These are phyloP conservation scores for Geranium brycei DNA, from an alignment of 345 rosid species.

Conservation along the genomic window DNA sequence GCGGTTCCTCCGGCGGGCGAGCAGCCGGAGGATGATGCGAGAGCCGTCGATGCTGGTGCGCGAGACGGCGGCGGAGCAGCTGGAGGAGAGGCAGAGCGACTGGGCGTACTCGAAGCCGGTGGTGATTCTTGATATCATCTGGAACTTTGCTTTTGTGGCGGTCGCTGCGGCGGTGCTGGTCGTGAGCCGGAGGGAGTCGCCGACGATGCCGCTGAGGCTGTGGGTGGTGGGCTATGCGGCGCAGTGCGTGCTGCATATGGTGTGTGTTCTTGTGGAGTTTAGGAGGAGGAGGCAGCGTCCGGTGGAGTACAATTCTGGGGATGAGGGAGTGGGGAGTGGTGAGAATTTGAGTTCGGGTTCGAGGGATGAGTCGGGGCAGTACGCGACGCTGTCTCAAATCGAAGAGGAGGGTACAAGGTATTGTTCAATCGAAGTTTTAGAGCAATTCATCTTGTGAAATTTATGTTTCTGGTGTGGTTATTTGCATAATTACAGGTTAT, in stretches of 20 bases:
- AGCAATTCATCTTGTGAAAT: too few species aligned
- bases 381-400: slow-evolving; percentile 49
- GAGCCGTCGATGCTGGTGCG: slow-evolving; percentile 92
- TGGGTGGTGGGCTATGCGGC: slow-evolving; percentile 75
- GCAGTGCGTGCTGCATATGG: slow-evolving; percentile 81
- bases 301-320: slow-evolving; percentile 2
- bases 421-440: neutral
- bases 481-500: too few species aligned
- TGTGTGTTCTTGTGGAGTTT: slow-evolving; percentile 70
- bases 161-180: slow-evolving; percentile 50
- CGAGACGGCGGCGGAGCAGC: slow-evolving; percentile 92
- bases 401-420: slow-evolving; percentile 63
- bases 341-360: slow-evolving; percentile 36
- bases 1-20: slow-evolving; percentile 71
- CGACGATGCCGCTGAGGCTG: slow-evolving; percentile 63
- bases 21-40: slow-evolving; percentile 78
- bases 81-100: slow-evolving; percentile 94
- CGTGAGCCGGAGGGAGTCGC: slow-evolving; percentile 49
- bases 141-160: slow-evolving; percentile 80
- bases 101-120: slow-evolving; percentile 98
- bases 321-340: slow-evolving; percentile 22
- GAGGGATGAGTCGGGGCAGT: slow-evolving; percentile 40
- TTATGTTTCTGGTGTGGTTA: too few species aligned
- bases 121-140: slow-evolving; percentile 63
- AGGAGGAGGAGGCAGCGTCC: slow-evolving; percentile 51